Conservation (phyloP, 1,139 yeast genomes). For the Eremothecium coryli region DNA sequence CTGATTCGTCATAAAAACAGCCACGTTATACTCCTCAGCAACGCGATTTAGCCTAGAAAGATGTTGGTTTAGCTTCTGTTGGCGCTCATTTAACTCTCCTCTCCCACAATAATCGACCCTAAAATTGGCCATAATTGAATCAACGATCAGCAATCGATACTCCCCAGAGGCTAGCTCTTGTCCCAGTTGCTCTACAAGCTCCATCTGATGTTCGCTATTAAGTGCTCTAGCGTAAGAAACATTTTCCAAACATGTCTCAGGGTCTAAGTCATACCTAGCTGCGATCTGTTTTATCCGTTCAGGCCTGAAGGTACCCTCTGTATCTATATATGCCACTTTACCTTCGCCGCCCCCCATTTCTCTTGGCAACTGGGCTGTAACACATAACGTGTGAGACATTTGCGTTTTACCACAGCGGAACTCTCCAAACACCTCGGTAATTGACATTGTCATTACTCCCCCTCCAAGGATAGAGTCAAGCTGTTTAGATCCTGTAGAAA, state of each 20-base stretch:
- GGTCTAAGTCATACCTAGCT: conserved; percentile 44
- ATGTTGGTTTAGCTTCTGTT: conserved; percentile 52
- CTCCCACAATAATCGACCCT: conserved; percentile 53
- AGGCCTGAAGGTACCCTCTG: conserved; percentile 54
- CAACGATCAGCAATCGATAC: conserved; percentile 40
- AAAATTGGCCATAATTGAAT: conserved; percentile 55
- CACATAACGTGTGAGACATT: conserved; percentile 51
- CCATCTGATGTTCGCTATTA: conserved; percentile 55
- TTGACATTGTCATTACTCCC: conserved; percentile 52
- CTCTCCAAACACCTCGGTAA: conserved; percentile 57
- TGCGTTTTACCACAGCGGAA: conserved; percentile 57
- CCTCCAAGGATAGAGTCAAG: conserved; percentile 50
- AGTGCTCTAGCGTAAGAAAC: conserved; percentile 51
- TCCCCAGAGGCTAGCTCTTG: conserved; percentile 42
- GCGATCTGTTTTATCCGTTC: conserved; percentile 50
- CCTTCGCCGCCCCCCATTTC: conserved; percentile 55
- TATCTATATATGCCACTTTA: conserved; percentile 51
- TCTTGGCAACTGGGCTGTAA: conserved; percentile 47
- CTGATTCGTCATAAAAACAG: conserved; percentile 53
- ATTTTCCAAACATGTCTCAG: conserved; percentile 44
- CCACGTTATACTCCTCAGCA: conserved; percentile 52
- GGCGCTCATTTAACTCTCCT: conserved; percentile 53
- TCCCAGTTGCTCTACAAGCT: conserved; percentile 45
- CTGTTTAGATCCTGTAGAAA: conserved; percentile 48
- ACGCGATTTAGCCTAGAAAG: conserved; percentile 42